phyloP scores from a whole-genome alignment of 1,284 basidiomycete genomes.

The Rhodotorula glutinis region DNA sequence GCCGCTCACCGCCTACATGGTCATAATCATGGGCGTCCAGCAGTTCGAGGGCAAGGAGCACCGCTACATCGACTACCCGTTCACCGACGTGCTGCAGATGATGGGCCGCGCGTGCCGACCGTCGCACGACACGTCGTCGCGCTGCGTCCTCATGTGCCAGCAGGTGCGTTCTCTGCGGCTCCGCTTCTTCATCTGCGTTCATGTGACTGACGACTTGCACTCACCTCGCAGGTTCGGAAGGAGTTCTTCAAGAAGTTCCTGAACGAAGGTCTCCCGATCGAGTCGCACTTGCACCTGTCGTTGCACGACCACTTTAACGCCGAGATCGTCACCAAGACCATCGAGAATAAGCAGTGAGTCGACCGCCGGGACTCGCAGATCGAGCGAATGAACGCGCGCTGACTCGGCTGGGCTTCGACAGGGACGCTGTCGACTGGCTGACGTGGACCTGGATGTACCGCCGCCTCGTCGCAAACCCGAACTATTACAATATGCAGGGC shows the following conservation, averaged over 20 bases:
- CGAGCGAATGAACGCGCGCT: constrained; percentile 50
- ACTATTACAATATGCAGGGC: constrained; percentile 76
- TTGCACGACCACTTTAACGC: constrained; percentile 97
- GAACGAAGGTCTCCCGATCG: constrained; percentile 93
- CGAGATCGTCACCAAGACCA: constrained; percentile 96
- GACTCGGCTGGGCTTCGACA: background rate
- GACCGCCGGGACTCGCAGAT: too few relatives aligned
- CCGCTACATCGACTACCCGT: constrained; percentile 94
- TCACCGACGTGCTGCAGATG: constrained; percentile 98
- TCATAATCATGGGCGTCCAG: constrained; percentile 98
- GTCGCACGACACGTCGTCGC: constrained; percentile 74
- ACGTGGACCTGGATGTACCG: constrained; percentile 97
- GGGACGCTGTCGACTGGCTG: constrained; percentile 63
- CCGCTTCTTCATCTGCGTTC: too few relatives aligned
- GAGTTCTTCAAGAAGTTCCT: constrained; percentile 89
- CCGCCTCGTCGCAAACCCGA: constrained; percentile 72
- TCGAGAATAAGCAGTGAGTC: constrained; percentile 97
- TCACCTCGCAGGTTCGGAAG: constrained; percentile 56
- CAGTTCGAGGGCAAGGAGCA: constrained; percentile 84
- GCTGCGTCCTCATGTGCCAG: constrained; percentile 94
- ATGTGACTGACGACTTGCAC: background rate
- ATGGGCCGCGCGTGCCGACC: constrained; percentile 94
- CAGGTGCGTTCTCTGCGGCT: constrained; percentile 61
- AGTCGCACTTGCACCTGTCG: constrained; percentile 81
- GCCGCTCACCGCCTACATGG: constrained; percentile 91